A percentile compares a stretch with the other conserved stretches of the same genome.
Conservation (phyloP, 306 rosid genomes). For the Ochetophila trinervis region DNA sequence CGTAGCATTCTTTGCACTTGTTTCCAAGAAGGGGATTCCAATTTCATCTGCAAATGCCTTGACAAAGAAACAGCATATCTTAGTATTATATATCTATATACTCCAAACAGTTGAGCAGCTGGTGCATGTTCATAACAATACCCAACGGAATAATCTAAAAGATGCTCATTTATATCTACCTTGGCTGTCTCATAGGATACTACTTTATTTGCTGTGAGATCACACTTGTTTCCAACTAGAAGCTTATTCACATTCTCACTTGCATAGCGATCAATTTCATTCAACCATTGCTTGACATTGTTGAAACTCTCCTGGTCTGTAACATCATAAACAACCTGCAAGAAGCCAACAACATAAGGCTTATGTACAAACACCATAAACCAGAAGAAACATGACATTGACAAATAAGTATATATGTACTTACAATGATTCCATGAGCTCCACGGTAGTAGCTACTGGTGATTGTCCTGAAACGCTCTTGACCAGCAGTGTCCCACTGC, state of each 20-base stretch:
- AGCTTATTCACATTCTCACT: conserved; percentile 60
- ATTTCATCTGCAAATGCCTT: conserved; percentile 57
- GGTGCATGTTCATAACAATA: not conserved
- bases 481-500: conserved; percentile 99
- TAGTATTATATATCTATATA: not conserved
- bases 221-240: conserved; percentile 52
- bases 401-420: conserved; percentile 14
- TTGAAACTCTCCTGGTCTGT: conserved; percentile 58
- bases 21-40: conserved; percentile 58
- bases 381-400: not conserved
- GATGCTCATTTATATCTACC: conserved; percentile 20
- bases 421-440: conserved; percentile 98
- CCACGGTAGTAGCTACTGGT: conserved; percentile 99
- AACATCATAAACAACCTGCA: conserved; percentile 52
- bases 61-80: not conserved
- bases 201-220: conserved; percentile 54
- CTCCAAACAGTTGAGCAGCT: not conserved
- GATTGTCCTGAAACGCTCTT: conserved; percentile 97
- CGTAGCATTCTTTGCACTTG: conserved; percentile 54
- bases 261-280: conserved; percentile 54
- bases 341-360: not conserved
- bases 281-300: conserved; percentile 61
- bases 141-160: not conserved
- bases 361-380: not conserved
- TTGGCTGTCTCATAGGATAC: conserved; percentile 53